A percentile compares a stretch with the other conserved stretches of the same genome.
These are phyloP conservation scores for Pulveroboletus sp. DNA, from an alignment of 768 basidiomycete species.

Conservation along the genomic window DNA sequence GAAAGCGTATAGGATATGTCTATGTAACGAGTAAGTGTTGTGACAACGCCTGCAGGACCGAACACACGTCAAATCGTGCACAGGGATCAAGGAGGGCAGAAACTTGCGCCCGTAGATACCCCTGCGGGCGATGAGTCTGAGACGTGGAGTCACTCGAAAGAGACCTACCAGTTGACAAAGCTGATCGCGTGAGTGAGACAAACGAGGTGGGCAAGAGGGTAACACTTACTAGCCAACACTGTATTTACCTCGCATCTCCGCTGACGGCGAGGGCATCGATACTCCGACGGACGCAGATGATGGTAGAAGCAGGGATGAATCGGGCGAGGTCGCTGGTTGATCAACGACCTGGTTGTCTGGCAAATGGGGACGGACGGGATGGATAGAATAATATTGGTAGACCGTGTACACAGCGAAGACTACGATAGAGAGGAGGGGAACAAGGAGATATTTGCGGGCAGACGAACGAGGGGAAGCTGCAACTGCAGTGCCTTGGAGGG, in stretches of 20 bases:
- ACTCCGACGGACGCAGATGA: constrained; percentile 5
- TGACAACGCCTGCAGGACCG: not conserved
- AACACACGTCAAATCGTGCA: constrained; percentile 77
- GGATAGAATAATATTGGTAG: constrained; percentile 35
- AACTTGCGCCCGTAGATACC: constrained; percentile 95
- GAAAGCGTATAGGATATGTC: constrained; percentile 90
- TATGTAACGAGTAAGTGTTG: constrained; percentile 25
- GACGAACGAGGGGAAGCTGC: constrained; percentile 23
- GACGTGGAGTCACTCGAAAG: not conserved
- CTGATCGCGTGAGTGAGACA: constrained; percentile 32
- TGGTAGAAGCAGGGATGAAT: constrained; percentile 1
- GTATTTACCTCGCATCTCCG: constrained; percentile 53
- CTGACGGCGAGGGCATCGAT: constrained; percentile 21
- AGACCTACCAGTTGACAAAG: constrained; percentile 69
- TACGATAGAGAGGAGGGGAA: constrained; percentile 34
- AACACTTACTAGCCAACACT: constrained; percentile 75
- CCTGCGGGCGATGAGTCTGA: constrained; percentile 40
- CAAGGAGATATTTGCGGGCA: constrained; percentile 30
- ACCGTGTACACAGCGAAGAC: constrained; percentile 40
- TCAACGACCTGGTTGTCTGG: constrained; percentile 13
- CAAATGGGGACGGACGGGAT: not conserved
- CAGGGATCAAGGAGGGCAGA: constrained; percentile 81
- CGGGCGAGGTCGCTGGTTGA: constrained; percentile 11
- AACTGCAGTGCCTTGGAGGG: constrained; percentile 14
- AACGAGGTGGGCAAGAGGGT: constrained; percentile 2